These are phyloP conservation scores for Amaranthus cruentus DNA, from an alignment of 148 eudicot species.

Conservation along the genomic window DNA sequence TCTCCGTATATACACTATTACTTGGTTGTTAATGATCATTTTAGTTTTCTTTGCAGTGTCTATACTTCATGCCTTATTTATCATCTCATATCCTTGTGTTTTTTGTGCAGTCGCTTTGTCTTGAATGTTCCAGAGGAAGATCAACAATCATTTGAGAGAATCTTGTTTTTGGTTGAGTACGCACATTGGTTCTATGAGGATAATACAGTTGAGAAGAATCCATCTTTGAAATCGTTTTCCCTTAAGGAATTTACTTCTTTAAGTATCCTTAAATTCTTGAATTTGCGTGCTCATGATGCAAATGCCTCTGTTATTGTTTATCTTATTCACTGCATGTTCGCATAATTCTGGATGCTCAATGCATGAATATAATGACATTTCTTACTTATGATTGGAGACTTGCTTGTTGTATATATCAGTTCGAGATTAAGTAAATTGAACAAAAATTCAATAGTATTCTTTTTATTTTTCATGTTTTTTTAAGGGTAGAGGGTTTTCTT, in stretches of 20 bases:
- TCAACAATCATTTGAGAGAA: slow-evolving; percentile 93
- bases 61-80: background rate
- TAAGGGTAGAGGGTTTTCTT: no score
- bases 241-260: slow-evolving; percentile 88
- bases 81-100: background rate
- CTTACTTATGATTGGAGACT: background rate
- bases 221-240: slow-evolving; percentile 81
- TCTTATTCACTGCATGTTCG: background rate
- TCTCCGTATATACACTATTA: no score
- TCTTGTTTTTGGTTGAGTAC: slow-evolving; percentile 91
- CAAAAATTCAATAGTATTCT: background rate
- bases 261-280: slow-evolving; percentile 53
- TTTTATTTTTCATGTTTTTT: no score
- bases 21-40: no score
- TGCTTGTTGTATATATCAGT: background rate
- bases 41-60: no score
- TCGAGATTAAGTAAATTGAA: background rate
- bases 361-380: background rate
- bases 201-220: slow-evolving; percentile 90
- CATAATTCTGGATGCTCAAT: background rate
- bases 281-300: background rate
- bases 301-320: background rate
- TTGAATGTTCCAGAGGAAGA: slow-evolving; percentile 97
- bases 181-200: slow-evolving; percentile 99
- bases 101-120: slow-evolving; percentile 81